Conservation (phyloP, 768 basidiomycete species). For the Amanita thiersii region DNA sequence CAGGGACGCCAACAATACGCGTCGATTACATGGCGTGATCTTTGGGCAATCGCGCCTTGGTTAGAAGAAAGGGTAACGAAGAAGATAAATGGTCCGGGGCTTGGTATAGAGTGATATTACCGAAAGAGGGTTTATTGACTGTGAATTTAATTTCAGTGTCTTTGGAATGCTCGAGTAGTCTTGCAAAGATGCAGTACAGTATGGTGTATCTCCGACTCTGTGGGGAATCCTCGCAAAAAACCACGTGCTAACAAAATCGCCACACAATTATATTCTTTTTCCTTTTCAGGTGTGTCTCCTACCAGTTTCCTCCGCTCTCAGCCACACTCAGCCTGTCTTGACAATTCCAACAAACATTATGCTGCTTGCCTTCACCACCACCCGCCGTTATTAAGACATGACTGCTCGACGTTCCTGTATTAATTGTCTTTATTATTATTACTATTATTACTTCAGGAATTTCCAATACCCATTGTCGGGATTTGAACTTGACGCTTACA, state of each 20-base stretch:
- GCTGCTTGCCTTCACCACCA: no score
- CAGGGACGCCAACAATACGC: slow-evolving; percentile 51
- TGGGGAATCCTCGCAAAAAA: no score
- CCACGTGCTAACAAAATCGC: slow-evolving; percentile 4
- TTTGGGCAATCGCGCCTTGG: slow-evolving; percentile 74
- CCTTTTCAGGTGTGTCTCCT: slow-evolving; percentile 2
- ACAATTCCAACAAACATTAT: no score
- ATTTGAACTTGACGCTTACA: slow-evolving; percentile 1
- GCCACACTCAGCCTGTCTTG: no score
- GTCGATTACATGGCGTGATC: slow-evolving; percentile 63
- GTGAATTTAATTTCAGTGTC: background rate
- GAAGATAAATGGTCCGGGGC: slow-evolving; percentile 62
- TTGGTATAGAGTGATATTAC: slow-evolving; percentile 34
- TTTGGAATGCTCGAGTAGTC: background rate
- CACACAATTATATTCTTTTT: slow-evolving; percentile 2
- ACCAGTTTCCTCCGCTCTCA: background rate
- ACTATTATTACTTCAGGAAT: slow-evolving; percentile 1
- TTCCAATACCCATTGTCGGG: slow-evolving; percentile 4
- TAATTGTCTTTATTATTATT: slow-evolving; percentile 3
- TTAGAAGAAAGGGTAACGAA: slow-evolving; percentile 57
- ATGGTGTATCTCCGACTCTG: no score
- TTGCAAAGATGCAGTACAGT: no score
- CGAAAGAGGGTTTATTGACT: slow-evolving; percentile 6
- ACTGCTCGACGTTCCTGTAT: background rate
- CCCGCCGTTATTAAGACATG: no score